Evolutionary conservation across 192 early-diverging fungal genomes (phyloP).

Genomic region (Umbelopsis sp.): DNA sequence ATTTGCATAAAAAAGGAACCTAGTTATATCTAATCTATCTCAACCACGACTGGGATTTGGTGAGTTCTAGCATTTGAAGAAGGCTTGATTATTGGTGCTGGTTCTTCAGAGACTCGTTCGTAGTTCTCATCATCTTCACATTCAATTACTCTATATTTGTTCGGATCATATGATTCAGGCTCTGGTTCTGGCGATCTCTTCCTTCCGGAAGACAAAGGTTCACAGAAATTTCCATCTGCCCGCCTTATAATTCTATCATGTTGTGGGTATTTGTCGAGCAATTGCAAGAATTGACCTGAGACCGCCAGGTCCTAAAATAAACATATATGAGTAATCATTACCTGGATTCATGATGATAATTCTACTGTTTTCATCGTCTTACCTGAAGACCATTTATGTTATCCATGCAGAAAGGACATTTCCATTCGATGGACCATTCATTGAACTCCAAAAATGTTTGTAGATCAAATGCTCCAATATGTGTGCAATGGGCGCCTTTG

Average conservation of each 20-base stretch:
- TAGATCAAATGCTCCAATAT: neutral
- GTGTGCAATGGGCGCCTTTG: neutral
- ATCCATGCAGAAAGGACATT: slow-evolving; percentile 7
- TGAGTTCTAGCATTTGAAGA: neutral
- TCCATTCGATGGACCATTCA: slow-evolving; percentile 2
- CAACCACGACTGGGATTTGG: neutral
- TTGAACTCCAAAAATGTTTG: slow-evolving; percentile 5
- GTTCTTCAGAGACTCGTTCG: neutral
- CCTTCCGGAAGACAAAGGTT: neutral
- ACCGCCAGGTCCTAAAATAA: neutral
- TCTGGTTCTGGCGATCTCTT: neutral
- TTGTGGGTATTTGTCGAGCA: neutral
- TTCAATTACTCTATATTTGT: slow-evolving; percentile 18
- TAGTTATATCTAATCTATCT: neutral
- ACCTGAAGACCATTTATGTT: slow-evolving; percentile 2
- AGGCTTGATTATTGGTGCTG: neutral
- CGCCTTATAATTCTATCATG: neutral
- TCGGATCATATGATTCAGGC: neutral
- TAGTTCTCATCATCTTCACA: neutral
- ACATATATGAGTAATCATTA: neutral
- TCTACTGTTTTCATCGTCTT: neutral
- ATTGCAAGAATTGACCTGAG: slow-evolving; percentile 5
- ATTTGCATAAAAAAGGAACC: no score
- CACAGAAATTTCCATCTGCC: neutral
- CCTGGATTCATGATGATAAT: neutral